phyloP scores from a whole-genome alignment of 2,329 filamentous ascomycete genomes.

The Claviceps cyperi region DNA sequence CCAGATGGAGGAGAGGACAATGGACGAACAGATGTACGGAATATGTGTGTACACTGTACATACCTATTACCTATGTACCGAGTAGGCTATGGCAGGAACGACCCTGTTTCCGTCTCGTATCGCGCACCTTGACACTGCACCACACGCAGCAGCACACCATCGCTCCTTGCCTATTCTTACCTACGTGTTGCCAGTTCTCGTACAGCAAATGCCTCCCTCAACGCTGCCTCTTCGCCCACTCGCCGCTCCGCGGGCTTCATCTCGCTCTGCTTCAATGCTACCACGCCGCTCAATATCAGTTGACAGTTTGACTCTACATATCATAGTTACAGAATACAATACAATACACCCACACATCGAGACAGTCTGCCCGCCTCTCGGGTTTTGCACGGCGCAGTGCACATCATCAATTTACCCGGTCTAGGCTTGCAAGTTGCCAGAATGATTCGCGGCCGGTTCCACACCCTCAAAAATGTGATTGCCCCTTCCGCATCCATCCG shows the following conservation, averaged over 20 bases:
- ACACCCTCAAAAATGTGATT: background rate
- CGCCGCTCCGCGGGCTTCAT: background rate
- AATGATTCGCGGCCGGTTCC: background rate
- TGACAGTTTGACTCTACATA: too few species aligned
- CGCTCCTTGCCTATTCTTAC: too few species aligned
- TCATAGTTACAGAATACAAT: too few species aligned
- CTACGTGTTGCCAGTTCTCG: background rate
- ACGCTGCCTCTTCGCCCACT: background rate
- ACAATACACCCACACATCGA: background rate
- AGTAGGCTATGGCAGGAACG: too few species aligned
- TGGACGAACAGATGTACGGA: background rate
- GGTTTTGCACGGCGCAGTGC: background rate
- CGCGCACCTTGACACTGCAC: too few species aligned
- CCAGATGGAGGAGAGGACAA: background rate
- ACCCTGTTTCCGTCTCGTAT: too few species aligned
- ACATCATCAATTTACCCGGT: background rate
- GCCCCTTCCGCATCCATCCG: background rate
- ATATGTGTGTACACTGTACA: too few species aligned
- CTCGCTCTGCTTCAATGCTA: background rate
- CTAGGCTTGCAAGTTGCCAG: background rate
- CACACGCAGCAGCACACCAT: too few species aligned
- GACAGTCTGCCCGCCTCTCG: background rate
- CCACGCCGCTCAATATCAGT: background rate
- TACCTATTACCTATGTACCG: too few species aligned
- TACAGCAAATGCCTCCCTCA: background rate